Evolutionary conservation across 2,329 filamentous ascomycete species (phyloP), one percentile per base, ranked within the genome.

Genomic region (Cordyceps militaris): DNA sequence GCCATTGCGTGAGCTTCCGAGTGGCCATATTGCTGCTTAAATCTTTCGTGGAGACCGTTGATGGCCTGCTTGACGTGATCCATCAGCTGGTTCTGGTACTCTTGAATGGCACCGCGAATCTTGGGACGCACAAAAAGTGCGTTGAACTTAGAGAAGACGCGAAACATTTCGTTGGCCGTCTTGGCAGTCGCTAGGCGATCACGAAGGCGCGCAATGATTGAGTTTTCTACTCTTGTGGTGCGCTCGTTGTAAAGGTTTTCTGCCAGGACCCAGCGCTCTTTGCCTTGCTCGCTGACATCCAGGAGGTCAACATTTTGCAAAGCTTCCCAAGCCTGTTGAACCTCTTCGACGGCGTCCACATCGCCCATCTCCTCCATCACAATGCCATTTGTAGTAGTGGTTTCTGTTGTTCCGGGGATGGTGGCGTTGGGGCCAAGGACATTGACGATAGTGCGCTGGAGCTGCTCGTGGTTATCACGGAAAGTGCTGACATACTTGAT

Each of bases 121-220:
- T 99, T 99, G n/a, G 94, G 94, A 60, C 94, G 86, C 58, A 99
- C 93, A 65, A 99, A 96, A 30, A 99, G 85, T 2, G 94, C 94
- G 70, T 99, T 99, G 82, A 99, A 99, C 70, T 97, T 97, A 55
- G 94, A 97, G 71, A 99, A 99, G 61, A 99, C 94, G 56, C 95
- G 89, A 72, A 99, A 99, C 94, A 99, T 99, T 74, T 99, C 95
- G 69, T 96, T 97, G 42, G 94, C 94, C 61, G 91, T 96, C 79
- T 96, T 97, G 13, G 94, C 93, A 7, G 91, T 96, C 14, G 92
- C 94, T 57, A 99, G 81, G 59, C 94, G 88, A 73, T 99, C 94
- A 66, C 94, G 84, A 32, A 99, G 79, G 56, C 91, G 84, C 34
- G 94, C 91, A 70, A 99, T 99, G 72, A 99, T 99, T 3, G 94